Evolutionary conservation across 805 yeast genomes (phyloP).

Genomic region (Kuraishia ogatae): DNA sequence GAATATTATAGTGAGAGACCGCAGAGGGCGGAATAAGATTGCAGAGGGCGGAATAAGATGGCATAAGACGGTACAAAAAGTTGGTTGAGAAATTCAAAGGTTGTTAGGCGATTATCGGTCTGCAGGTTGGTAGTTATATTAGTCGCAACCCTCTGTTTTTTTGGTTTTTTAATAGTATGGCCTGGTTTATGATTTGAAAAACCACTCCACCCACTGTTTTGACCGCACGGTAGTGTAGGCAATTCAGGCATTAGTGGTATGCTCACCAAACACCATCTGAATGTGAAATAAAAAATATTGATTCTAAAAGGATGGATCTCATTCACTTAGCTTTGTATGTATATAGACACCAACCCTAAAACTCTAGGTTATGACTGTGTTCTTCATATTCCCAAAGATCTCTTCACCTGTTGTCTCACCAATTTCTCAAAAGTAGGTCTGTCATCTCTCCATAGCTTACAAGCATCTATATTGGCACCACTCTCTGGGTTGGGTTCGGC

Average conservation of each 20-base stretch:
- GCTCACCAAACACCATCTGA: too few relatives aligned
- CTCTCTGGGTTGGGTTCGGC: constrained; percentile 96
- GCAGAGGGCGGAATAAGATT: neutral
- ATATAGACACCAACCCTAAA: neutral
- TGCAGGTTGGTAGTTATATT: too few relatives aligned
- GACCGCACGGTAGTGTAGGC: too few relatives aligned
- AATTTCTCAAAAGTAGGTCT: constrained; percentile 55
- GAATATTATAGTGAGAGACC: neutral
- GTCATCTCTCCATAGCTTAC: constrained; percentile 87
- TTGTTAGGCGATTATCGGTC: too few relatives aligned
- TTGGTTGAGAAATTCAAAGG: neutral
- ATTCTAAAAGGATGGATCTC: too few relatives aligned
- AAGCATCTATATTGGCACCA: constrained; percentile 80
- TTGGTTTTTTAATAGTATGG: too few relatives aligned
- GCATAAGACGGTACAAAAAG: neutral
- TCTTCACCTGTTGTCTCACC: constrained; percentile 60
- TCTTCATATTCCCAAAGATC: constrained; percentile 55
- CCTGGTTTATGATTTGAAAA: too few relatives aligned
- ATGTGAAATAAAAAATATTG: too few relatives aligned
- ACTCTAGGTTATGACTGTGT: neutral
- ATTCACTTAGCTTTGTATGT: neutral
- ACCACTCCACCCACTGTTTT: too few relatives aligned
- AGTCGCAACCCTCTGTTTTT: too few relatives aligned
- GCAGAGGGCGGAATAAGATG: neutral
- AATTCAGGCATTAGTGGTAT: too few relatives aligned